A percentile compares a stretch with the other conserved stretches of the same genome.
These are phyloP conservation scores for Aspergillus niger DNA, from an alignment of 2,329 filamentous ascomycete genomes.

Conservation along the genomic window DNA sequence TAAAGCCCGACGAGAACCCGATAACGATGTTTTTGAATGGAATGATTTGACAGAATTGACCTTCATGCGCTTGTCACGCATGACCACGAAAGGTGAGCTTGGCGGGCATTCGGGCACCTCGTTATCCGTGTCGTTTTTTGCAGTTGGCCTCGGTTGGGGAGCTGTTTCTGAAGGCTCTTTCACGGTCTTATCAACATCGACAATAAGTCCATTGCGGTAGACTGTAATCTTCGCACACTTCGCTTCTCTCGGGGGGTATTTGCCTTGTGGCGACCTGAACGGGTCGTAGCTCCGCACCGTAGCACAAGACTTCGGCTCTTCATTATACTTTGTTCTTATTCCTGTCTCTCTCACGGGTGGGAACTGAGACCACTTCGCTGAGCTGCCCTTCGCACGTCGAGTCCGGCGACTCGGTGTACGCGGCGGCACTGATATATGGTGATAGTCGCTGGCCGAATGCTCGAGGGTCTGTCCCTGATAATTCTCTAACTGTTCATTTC, in stretches of 20 bases:
- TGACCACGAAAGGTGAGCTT: conserved; percentile 35
- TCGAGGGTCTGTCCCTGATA: conserved; percentile 73
- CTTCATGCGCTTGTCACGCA: conserved; percentile 35
- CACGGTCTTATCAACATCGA: conserved; percentile 10
- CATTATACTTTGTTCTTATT: conserved; percentile 52
- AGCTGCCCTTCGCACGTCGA: conserved; percentile 8
- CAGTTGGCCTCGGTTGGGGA: conserved; percentile 23
- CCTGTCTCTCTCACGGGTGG: conserved; percentile 53
- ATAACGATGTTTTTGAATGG: conserved; percentile 51
- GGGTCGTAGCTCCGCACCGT: conserved; percentile 76
- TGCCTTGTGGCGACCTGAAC: conserved; percentile 68
- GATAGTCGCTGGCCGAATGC: conserved; percentile 90
- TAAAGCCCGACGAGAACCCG: conserved; percentile 46
- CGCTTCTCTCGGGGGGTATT: conserved; percentile 48
- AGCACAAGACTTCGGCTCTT: conserved; percentile 46
- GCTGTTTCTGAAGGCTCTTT: conserved; percentile 10
- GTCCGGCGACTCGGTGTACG: conserved; percentile 35
- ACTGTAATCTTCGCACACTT: conserved; percentile 70
- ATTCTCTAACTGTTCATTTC: conserved; percentile 82
- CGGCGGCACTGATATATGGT: conserved; percentile 61
- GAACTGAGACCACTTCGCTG: conserved; percentile 29
- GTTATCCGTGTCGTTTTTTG: conserved; percentile 20
- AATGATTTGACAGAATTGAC: conserved; percentile 41
- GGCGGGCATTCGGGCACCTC: conserved; percentile 17
- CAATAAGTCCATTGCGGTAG: conserved; percentile 52